phyloP scores from a whole-genome alignment of 176 grass and related monocot genomes.

The Hordeum vulgare region MorexV3_pseudomolecules_assembly NC_058524.1:152502156-152502655 shows the following conservation, averaged over 20 bases:
- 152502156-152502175: constrained; percentile 29
- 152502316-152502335: constrained; percentile 7
- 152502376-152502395: neutral
- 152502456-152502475: neutral
- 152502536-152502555: no score
- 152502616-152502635: no score
- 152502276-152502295: constrained; percentile 15
- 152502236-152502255: neutral
- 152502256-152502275: neutral
- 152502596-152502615: no score
- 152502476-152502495: neutral
- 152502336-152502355: constrained; percentile 29
- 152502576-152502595: no score
- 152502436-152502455: neutral
- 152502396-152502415: constrained; percentile 20
- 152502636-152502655: no score
- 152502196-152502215: constrained; percentile 17
- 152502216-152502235: neutral
- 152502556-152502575: no score
- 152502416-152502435: neutral
- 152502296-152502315: neutral
- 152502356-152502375: neutral
- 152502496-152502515: neutral
- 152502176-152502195: constrained; percentile 28
- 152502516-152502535: no score